phyloP scores from a whole-genome alignment of 176 grass and related monocot genomes.

The Poa annua region DNA sequence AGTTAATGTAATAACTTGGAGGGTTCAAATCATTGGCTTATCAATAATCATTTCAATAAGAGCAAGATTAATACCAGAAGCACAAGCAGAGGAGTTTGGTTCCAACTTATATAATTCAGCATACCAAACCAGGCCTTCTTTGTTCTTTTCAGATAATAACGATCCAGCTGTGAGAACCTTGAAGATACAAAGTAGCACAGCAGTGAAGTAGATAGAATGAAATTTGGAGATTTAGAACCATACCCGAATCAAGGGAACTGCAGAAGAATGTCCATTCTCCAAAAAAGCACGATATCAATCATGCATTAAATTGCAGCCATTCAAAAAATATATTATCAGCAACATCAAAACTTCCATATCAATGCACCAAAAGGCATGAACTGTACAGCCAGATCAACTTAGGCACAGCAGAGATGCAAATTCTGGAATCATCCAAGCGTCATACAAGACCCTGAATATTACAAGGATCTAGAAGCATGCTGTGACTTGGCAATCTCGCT shows the following conservation, averaged over 20 bases:
- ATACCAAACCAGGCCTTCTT: conserved; percentile 15
- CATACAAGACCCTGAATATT: conserved; percentile 34
- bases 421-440: background rate
- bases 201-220: background rate
- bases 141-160: conserved; percentile 21
- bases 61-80: background rate
- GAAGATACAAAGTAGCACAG: conserved; percentile 3
- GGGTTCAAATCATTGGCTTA: conserved; percentile 7
- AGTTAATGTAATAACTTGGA: conserved; percentile 11
- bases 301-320: background rate
- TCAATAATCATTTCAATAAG: background rate
- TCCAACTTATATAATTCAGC: conserved; percentile 30
- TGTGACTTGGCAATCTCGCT: conserved; percentile 97
- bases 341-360: conserved; percentile 15
- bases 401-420: background rate
- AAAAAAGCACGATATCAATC: background rate
- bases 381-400: conserved; percentile 15
- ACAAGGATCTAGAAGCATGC: conserved; percentile 75
- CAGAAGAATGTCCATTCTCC: conserved; percentile 3
- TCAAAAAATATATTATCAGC: background rate
- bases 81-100: conserved; percentile 25
- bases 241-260: conserved; percentile 8
- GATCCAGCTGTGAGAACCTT: background rate
- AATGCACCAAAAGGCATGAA: background rate
- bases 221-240: background rate